These are phyloP conservation scores for Prunus campanulata DNA, from an alignment of 306 rosid species.

Conservation along the genomic window DNA sequence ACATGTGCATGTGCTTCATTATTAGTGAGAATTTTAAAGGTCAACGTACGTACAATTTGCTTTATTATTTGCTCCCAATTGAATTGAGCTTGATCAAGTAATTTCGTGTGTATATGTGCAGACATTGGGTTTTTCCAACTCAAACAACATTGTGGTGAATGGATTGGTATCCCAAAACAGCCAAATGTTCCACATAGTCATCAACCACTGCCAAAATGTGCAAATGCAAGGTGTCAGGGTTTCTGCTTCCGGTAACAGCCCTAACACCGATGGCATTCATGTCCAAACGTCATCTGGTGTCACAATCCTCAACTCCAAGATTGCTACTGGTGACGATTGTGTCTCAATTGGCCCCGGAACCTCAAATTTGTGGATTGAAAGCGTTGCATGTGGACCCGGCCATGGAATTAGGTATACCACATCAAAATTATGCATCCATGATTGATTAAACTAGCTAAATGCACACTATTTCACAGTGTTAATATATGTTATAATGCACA, in stretches of 20 bases:
- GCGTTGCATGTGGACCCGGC: conserved; percentile 60
- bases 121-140: conserved; percentile 40
- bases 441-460: no score
- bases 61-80: not conserved
- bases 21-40: no score
- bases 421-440: no score
- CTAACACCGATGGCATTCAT: conserved; percentile 75
- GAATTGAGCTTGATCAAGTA: no score
- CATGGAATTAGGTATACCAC: conserved; percentile 59
- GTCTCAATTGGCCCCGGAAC: conserved; percentile 60
- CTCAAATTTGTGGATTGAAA: conserved; percentile 50
- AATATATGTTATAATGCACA: no score
- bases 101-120: conserved; percentile 4
- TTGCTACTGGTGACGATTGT: conserved; percentile 61
- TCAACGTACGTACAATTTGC: not conserved
- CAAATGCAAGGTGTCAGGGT: conserved; percentile 31
- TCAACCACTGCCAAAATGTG: conserved; percentile 40
- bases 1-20: no score
- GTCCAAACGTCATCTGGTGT: conserved; percentile 46
- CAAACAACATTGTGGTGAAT: conserved; percentile 32
- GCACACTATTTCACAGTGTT: no score
- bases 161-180: conserved; percentile 45
- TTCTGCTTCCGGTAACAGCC: conserved; percentile 40
- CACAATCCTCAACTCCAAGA: conserved; percentile 37
- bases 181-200: conserved; percentile 51